Conservation (phyloP, 306 rosid species). For the Quercus mongolica region DNA sequence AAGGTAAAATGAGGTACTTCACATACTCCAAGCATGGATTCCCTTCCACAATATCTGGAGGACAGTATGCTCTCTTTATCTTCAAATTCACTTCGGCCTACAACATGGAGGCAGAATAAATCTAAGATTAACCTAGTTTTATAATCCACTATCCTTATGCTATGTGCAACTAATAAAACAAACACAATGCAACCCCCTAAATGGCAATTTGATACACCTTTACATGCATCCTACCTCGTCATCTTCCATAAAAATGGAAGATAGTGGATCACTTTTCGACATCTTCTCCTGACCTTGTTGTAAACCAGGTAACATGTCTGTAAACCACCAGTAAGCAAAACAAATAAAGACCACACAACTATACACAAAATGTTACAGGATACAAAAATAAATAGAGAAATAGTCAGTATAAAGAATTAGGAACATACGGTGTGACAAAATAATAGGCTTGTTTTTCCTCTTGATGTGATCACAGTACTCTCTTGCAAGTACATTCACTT, state of each 20-base stretch:
- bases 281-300: conserved; percentile 88
- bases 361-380: not conserved
- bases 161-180: not conserved
- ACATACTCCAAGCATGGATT: conserved; percentile 89
- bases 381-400: conserved; percentile 1
- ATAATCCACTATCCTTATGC: not conserved
- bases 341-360: conserved; percentile 13
- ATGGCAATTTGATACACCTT: conserved; percentile 4
- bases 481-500: conserved; percentile 84
- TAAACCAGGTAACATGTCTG: conserved; percentile 88
- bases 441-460: conserved; percentile 88
- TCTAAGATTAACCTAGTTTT: not conserved
- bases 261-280: conserved; percentile 83
- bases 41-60: conserved; percentile 63
- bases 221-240: conserved; percentile 63
- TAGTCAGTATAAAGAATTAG: not conserved
- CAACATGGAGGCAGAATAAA: conserved; percentile 12
- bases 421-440: conserved; percentile 77
- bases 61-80: conserved; percentile 86
- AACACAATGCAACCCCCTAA: not conserved
- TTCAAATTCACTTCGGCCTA: conserved; percentile 83
- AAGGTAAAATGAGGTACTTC: conserved; percentile 61
- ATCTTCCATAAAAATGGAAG: conserved; percentile 88
- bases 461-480: conserved; percentile 84
- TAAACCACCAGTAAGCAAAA: conserved; percentile 22